Evolutionary conservation across 768 basidiomycete species (phyloP), one percentile per base, ranked within the genome.

Genomic region (Hericium rajendrae): DNA sequence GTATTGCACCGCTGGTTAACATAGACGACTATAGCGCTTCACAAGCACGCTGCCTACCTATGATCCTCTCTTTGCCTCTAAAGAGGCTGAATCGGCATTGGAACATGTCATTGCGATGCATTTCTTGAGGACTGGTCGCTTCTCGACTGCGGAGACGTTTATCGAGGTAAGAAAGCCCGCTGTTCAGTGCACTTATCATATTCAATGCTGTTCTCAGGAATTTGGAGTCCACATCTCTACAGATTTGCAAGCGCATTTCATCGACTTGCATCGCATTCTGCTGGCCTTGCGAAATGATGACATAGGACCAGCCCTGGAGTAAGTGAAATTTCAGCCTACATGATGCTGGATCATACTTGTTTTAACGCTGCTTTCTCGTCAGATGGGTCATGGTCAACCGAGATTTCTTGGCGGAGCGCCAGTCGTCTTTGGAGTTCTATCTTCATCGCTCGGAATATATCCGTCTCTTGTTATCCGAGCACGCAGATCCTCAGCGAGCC

Each of bases 371-470:
- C 39, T 46, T 15, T 59, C 18, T 54, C n/a, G 26, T 56, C 64
- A 97, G 94, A 59, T 98, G 95, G 97, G 81, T 85, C 13, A 73
- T 72, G 46, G 74, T 73, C 54, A 84, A 94, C 65, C 77, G 79
- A 28, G 55, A 65, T 3, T 94, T 90, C 67, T 76, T 97, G 12
- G 75, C 75, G 49, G 71, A 76, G 5, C 84, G 86, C 37, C 80
- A 81, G 9, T 95, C 94, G 1, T 79, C 90, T 0, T 79, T 99
- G 11, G 91, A 93, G 63, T 99, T 95, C 68, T 75, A 86, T 66
- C 80, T 98, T 26, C 91, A 97, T 64, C 88, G 91, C 26, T 93
- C 91, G 10, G 86, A 93, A 68, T 97, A 91, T 68, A 79, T 97
- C 55, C 84, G 84, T 3, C 74, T 95, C 10, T 78, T 94, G 18